Conservation (phyloP, 2,329 filamentous ascomycete genomes). For the Fusarium miscanthi region DNA sequence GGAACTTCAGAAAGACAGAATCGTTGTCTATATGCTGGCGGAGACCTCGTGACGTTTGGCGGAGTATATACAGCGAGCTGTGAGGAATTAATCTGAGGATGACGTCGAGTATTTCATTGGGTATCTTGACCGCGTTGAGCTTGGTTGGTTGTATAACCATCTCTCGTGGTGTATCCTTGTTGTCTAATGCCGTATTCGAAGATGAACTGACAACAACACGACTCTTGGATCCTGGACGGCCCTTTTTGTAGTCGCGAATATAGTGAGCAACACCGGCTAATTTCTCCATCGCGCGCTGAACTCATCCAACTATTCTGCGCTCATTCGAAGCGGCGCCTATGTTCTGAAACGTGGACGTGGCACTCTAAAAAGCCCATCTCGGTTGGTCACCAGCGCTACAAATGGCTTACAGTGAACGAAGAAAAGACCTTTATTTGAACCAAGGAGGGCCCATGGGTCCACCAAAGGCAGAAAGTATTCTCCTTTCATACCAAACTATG, state of each 20-base stretch:
- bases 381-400: too few species aligned
- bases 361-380: neutral
- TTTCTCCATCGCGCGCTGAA: neutral
- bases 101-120: neutral
- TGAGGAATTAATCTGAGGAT: neutral
- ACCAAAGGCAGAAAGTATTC: neutral
- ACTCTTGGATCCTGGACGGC: neutral
- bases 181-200: accelerated
- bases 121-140: neutral
- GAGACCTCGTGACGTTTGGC: neutral
- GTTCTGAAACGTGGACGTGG: neutral
- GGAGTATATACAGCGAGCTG: neutral
- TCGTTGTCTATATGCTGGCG: neutral
- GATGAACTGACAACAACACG: too few species aligned
- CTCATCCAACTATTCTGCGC: neutral
- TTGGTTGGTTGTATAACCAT: neutral
- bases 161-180: too few species aligned
- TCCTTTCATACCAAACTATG: too few species aligned
- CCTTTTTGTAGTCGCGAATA: neutral
- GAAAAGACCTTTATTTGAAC: too few species aligned
- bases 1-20: neutral
- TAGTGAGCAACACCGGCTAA: too few species aligned
- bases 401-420: neutral
- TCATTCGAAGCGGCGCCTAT: neutral
- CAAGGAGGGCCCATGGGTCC: too few species aligned